Percentiles rank a stretch among this genome's conserved stretches.
These are phyloP conservation scores for Paraleonurus japonicus DNA, from an alignment of 257 asterid species.

Conservation along the genomic window DNA sequence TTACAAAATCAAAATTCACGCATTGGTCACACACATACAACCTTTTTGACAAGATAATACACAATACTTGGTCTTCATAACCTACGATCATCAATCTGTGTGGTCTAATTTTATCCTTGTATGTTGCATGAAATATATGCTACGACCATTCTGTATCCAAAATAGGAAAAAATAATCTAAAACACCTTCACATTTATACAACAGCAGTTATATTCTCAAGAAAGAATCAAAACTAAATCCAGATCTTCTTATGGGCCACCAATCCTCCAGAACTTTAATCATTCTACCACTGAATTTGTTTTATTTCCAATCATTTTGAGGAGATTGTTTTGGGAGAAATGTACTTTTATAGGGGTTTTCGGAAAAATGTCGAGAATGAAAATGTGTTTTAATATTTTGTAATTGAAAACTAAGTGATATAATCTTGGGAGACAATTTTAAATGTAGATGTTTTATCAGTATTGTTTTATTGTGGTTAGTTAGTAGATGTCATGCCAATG, in stretches of 20 bases:
- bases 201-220: not conserved
- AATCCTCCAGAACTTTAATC: not conserved
- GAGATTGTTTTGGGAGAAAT: not conserved
- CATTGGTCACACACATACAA: not conserved
- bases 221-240: not conserved
- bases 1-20: not conserved
- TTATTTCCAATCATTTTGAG: not conserved
- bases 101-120: not conserved
- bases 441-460: not conserved
- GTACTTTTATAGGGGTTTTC: not conserved
- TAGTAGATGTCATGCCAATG: not conserved
- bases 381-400: not conserved
- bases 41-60: not conserved
- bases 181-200: not conserved
- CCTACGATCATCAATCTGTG: not conserved
- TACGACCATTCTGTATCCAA: not conserved
- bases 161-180: not conserved
- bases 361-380: not conserved
- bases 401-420: not conserved
- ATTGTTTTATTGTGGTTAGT: not conserved
- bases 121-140: not conserved
- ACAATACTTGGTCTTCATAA: conserved; percentile 1
- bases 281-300: not conserved
- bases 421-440: not conserved
- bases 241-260: conserved; percentile 9